phyloP scores from a whole-genome alignment of 1,284 basidiomycete species.

The Exobasidium cylindrosporum region DNA sequence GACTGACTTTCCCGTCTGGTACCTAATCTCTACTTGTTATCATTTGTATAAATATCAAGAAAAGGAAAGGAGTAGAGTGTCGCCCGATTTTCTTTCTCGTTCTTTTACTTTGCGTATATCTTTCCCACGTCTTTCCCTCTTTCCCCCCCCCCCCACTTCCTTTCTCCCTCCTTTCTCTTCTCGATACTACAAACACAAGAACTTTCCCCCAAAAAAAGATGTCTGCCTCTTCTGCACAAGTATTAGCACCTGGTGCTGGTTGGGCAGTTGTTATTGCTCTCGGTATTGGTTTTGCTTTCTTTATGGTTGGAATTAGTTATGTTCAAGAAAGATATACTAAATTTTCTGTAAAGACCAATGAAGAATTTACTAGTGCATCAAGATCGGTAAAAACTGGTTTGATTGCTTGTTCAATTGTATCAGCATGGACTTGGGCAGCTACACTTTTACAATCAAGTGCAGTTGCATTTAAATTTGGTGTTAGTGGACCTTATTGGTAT shows the following conservation, averaged over 20 bases:
- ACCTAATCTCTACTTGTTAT: too few relatives aligned
- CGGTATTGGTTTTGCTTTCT: constrained; percentile 37
- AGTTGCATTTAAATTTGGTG: constrained; percentile 68
- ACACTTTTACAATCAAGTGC: constrained; percentile 60
- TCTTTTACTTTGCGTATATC: too few relatives aligned
- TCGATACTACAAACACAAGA: too few relatives aligned
- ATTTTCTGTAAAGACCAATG: constrained; percentile 35
- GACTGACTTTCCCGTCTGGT: too few relatives aligned
- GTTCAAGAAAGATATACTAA: constrained; percentile 46
- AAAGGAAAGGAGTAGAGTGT: too few relatives aligned
- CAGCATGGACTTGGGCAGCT: constrained; percentile 55
- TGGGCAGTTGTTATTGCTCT: constrained; percentile 52
- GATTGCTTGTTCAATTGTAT: constrained; percentile 83
- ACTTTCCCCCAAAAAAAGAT: constrained; percentile 11
- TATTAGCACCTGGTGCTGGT: constrained; percentile 43
- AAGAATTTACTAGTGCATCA: constrained; percentile 50
- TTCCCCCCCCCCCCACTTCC: not conserved
- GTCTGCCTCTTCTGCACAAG: constrained; percentile 22
- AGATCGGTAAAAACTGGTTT: constrained; percentile 70
- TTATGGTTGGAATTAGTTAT: constrained; percentile 46
- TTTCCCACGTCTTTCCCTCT: too few relatives aligned
- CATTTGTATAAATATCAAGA: too few relatives aligned
- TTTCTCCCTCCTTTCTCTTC: not conserved
- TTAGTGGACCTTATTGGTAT: constrained; percentile 25
- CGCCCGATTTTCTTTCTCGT: too few relatives aligned